phyloP scores from a whole-genome alignment of 2,329 filamentous ascomycete species.

The Ophiobolus disseminans region DNA sequence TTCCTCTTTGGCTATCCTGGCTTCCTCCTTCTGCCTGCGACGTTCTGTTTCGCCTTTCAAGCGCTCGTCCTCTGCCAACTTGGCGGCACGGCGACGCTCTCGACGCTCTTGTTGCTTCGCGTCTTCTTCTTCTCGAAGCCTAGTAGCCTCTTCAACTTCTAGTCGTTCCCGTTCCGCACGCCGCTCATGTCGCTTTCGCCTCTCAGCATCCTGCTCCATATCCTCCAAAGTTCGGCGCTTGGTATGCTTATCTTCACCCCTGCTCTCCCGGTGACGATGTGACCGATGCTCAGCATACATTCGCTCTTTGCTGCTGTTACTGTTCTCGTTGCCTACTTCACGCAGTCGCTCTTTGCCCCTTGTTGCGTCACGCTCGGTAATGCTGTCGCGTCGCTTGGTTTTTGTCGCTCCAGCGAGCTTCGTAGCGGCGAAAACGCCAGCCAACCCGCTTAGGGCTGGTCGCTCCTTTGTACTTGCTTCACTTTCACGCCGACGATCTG shows the following conservation, averaged over 20 bases:
- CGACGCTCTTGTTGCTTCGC: constrained; percentile 30
- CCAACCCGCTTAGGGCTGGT: constrained; percentile 22
- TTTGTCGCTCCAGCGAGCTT: constrained; percentile 29
- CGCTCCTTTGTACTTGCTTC: constrained; percentile 38
- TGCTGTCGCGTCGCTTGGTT: constrained; percentile 41
- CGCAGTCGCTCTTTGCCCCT: constrained; percentile 27
- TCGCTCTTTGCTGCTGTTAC: constrained; percentile 37
- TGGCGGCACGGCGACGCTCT: constrained; percentile 36
- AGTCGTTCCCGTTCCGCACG: constrained; percentile 35
- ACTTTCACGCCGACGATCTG: constrained; percentile 40
- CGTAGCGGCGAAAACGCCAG: constrained; percentile 26
- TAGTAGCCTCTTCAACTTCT: constrained; percentile 36
- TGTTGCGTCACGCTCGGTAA: constrained; percentile 37
- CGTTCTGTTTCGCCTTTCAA: constrained; percentile 29
- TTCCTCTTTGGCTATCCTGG: constrained; percentile 29
- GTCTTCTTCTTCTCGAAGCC: constrained; percentile 32
- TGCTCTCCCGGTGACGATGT: constrained; percentile 35
- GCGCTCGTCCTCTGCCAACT: constrained; percentile 31
- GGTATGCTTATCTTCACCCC: constrained; percentile 35
- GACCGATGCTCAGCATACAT: constrained; percentile 36
- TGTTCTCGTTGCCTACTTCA: constrained; percentile 29
- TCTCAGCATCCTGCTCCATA: constrained; percentile 36
- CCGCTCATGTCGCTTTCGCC: constrained; percentile 36
- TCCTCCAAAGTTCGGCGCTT: constrained; percentile 36
- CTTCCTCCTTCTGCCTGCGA: constrained; percentile 26